A percentile compares a stretch with the other conserved stretches of the same genome.
phyloP scores from a whole-genome alignment of 805 yeast genomes.

The Trichomonascus vanleenenianus region DNA sequence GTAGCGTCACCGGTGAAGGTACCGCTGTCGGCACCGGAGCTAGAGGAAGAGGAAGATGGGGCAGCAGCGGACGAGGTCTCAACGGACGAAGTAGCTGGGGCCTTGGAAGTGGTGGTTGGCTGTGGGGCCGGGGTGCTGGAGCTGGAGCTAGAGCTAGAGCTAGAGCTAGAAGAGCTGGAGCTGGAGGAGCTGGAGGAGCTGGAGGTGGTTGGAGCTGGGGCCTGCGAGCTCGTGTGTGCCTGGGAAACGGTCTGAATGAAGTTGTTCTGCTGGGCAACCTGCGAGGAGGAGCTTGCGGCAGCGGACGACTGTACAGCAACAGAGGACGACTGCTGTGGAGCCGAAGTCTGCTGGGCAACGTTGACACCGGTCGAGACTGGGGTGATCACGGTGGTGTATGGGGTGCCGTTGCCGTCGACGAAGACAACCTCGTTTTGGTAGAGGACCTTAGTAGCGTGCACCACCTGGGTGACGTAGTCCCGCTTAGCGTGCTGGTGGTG shows the following conservation, averaged over 20 bases:
- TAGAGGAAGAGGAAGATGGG: slow-evolving; percentile 8
- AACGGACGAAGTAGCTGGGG: slow-evolving; percentile 7
- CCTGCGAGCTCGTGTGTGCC: too few species aligned
- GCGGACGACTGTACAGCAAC: slow-evolving; percentile 7
- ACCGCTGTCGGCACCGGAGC: slow-evolving; percentile 18
- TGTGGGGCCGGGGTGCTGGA: slow-evolving; percentile 1
- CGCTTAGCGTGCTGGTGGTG: slow-evolving; percentile 13
- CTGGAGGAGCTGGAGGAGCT: slow-evolving; percentile 9
- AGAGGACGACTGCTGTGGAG: slow-evolving; percentile 5
- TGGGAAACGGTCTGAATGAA: slow-evolving; percentile 8
- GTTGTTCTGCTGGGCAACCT: slow-evolving; percentile 8
- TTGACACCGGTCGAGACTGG: slow-evolving; percentile 16
- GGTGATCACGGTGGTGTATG: slow-evolving; percentile 16
- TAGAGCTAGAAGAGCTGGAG: slow-evolving; percentile 7
- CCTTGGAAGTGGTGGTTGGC: slow-evolving; percentile 7
- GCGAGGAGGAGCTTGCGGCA: slow-evolving; percentile 11
- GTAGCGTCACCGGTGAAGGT: slow-evolving; percentile 22
- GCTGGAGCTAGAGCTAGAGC: slow-evolving; percentile 3
- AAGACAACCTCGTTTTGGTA: slow-evolving; percentile 20
- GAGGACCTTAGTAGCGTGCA: slow-evolving; percentile 16
- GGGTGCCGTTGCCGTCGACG: slow-evolving; percentile 22
- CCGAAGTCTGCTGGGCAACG: slow-evolving; percentile 6
- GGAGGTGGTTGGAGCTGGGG: slow-evolving; percentile 4
- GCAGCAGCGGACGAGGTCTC: slow-evolving; percentile 8
- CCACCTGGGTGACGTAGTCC: slow-evolving; percentile 15